These are phyloP conservation scores for Aspergillus sp. DNA, from an alignment of 2,329 filamentous ascomycete genomes.

Conservation along the genomic window DNA sequence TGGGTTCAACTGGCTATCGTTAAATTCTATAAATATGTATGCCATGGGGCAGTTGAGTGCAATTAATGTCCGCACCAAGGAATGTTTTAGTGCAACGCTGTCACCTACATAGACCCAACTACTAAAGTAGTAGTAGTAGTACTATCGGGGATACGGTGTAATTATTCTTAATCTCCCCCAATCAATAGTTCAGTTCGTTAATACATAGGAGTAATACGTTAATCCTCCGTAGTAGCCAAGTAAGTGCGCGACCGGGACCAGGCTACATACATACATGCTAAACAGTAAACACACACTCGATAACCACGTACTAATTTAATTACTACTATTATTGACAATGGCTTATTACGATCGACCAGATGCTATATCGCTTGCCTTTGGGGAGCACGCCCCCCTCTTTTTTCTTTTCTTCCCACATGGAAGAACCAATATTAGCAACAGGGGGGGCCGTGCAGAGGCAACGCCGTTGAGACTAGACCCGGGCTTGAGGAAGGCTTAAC, in stretches of 20 bases:
- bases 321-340: conserved; percentile 3
- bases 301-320: neutral
- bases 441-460: conserved; percentile 17
- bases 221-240: neutral
- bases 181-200: neutral
- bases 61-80: neutral
- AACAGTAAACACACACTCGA: neutral
- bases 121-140: too few species aligned
- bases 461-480: conserved; percentile 6
- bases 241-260: neutral
- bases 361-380: conserved; percentile 17
- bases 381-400: conserved; percentile 12
- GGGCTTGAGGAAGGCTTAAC: neutral
- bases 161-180: neutral
- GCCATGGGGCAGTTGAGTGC: neutral
- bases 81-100: neutral
- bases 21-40: too few species aligned
- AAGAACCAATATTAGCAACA: conserved; percentile 18
- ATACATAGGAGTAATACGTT: neutral
- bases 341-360: conserved; percentile 20
- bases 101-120: neutral
- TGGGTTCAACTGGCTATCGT: too few species aligned
- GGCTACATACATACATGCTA: too few species aligned
- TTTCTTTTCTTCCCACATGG: conserved; percentile 13
- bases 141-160: neutral